Percentiles rank a stretch among this genome's conserved stretches.
Conservation (phyloP, 192 early-diverging fungal species). For the Gigaspora rosea region DNA sequence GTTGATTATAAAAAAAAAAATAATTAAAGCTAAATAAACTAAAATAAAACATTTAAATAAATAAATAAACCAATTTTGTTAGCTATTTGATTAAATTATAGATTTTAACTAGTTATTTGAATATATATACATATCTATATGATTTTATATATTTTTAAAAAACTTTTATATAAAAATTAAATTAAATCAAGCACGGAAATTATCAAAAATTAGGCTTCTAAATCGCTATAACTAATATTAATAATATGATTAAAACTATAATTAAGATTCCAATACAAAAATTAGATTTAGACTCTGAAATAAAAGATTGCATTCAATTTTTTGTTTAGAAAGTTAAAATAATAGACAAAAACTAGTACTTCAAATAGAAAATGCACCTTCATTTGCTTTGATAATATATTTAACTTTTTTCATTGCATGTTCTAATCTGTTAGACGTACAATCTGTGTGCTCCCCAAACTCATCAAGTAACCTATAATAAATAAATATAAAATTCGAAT, state of each 20-base stretch:
- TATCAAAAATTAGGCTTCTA: not conserved
- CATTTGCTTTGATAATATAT: conserved; percentile 56
- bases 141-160: too few relatives aligned
- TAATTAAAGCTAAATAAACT: too few relatives aligned
- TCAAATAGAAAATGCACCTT: conserved; percentile 42
- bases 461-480: conserved; percentile 50
- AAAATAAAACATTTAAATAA: too few relatives aligned
- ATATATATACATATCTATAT: too few relatives aligned
- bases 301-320: not conserved
- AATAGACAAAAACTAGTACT: not conserved
- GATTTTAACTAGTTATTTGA: too few relatives aligned
- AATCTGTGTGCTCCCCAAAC: conserved; percentile 55
- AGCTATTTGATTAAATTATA: too few relatives aligned
- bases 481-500: not conserved
- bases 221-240: conserved; percentile 50
- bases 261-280: conserved; percentile 59
- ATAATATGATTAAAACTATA: conserved; percentile 54
- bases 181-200: too few relatives aligned
- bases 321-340: not conserved
- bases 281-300: conserved; percentile 52
- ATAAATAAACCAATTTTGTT: too few relatives aligned
- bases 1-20: too few relatives aligned
- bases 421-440: conserved; percentile 44
- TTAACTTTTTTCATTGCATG: conserved; percentile 55
- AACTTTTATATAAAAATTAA: too few relatives aligned